Evolutionary conservation across 331 rosid species (phyloP).

Genomic region (Malus hybrid): DNA sequence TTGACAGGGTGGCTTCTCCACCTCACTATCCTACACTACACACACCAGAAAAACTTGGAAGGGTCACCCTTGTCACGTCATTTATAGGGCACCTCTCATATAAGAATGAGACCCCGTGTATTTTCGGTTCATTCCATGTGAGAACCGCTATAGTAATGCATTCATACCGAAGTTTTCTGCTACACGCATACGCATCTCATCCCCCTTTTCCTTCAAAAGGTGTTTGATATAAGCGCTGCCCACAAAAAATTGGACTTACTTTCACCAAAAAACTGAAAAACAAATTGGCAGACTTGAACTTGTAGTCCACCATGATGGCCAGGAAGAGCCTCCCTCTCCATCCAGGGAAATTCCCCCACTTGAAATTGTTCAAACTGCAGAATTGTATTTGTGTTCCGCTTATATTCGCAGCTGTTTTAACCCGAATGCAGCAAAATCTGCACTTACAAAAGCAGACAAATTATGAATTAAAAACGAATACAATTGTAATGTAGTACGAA

Average conservation of each 20-base stretch:
- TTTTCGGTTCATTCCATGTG: neutral
- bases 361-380: constrained; percentile 31
- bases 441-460: constrained; percentile 15
- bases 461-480: neutral
- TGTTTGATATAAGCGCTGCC: constrained; percentile 50
- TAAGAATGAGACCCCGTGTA: neutral
- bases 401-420: constrained; percentile 23
- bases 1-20: constrained; percentile 50
- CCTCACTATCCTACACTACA: constrained; percentile 39
- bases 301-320: constrained; percentile 45
- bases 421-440: constrained; percentile 38
- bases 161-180: neutral
- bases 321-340: constrained; percentile 69
- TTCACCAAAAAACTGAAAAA: constrained; percentile 20
- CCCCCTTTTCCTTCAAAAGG: constrained; percentile 53
- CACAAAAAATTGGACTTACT: constrained; percentile 58
- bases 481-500: neutral
- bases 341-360: constrained; percentile 35
- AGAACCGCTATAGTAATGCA: neutral
- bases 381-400: constrained; percentile 25
- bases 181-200: constrained; percentile 46
- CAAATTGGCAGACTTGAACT: constrained; percentile 28
- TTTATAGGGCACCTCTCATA: neutral
- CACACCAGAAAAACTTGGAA: neutral
- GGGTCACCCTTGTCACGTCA: neutral